These are phyloP conservation scores for Kregervanrija fluxuum DNA, from an alignment of 805 yeast genomes.

Conservation along the genomic window DNA sequence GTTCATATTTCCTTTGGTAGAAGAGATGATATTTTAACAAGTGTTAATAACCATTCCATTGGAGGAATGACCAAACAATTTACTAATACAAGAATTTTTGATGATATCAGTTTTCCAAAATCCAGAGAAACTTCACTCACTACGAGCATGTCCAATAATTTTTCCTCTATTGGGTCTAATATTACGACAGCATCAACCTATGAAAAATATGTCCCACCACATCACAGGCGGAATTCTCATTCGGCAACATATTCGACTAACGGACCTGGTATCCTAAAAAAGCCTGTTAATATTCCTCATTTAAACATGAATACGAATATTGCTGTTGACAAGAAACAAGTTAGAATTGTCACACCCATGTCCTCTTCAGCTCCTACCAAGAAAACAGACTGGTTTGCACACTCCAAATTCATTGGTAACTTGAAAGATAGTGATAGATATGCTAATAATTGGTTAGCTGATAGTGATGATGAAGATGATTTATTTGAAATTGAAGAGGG, in stretches of 20 bases:
- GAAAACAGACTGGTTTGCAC: slow-evolving; percentile 27
- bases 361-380: slow-evolving; percentile 32
- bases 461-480: slow-evolving; percentile 9
- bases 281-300: slow-evolving; percentile 3
- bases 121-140: slow-evolving; percentile 24
- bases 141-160: slow-evolving; percentile 19
- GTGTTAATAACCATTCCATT: neutral
- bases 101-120: slow-evolving; percentile 4
- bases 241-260: slow-evolving; percentile 15
- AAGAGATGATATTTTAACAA: slow-evolving; percentile 1
- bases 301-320: neutral
- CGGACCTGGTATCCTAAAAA: slow-evolving; percentile 14
- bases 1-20: no score
- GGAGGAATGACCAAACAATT: slow-evolving; percentile 13
- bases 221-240: slow-evolving; percentile 38
- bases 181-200: slow-evolving; percentile 12
- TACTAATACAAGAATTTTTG: slow-evolving; percentile 5
- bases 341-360: slow-evolving; percentile 16
- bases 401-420: neutral
- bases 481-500: slow-evolving; percentile 12
- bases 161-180: slow-evolving; percentile 21
- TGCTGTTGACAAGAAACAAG: slow-evolving; percentile 11
- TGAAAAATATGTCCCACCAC: slow-evolving; percentile 44
- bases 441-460: neutral
- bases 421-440: neutral